These are phyloP conservation scores for Lepidium sativum DNA, from an alignment of 345 rosid species.

Conservation along the genomic window DNA sequence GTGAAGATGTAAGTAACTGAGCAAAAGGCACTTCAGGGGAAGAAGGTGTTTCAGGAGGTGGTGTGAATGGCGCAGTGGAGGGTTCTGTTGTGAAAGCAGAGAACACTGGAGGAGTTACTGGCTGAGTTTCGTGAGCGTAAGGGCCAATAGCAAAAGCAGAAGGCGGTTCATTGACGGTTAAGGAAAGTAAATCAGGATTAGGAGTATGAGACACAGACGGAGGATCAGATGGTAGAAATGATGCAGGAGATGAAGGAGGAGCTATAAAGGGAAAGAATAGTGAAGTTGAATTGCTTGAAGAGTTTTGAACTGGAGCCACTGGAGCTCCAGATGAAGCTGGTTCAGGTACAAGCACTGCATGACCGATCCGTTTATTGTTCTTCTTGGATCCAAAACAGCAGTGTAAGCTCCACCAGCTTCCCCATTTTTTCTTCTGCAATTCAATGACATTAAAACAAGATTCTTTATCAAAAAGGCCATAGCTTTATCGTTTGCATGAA, in stretches of 20 bases:
- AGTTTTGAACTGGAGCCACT: slow-evolving; percentile 31
- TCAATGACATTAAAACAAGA: slow-evolving; percentile 8
- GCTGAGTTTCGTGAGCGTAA: slow-evolving; percentile 86
- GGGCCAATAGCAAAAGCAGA: slow-evolving; percentile 78
- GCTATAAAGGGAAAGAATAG: slow-evolving; percentile 60
- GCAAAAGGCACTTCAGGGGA: slow-evolving; percentile 99
- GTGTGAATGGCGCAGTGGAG: slow-evolving; percentile 93
- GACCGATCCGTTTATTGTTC: slow-evolving; percentile 66
- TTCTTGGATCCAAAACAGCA: slow-evolving; percentile 76
- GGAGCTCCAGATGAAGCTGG: slow-evolving; percentile 34
- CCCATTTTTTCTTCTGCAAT: slow-evolving; percentile 76
- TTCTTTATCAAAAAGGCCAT: not conserved
- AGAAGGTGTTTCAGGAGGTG: slow-evolving; percentile 79
- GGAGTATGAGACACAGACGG: slow-evolving; percentile 82
- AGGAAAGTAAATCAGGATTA: slow-evolving; percentile 37
- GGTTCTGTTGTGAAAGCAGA: slow-evolving; percentile 86
- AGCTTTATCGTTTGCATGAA: not conserved
- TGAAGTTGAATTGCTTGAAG: slow-evolving; percentile 32
- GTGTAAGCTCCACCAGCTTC: slow-evolving; percentile 69
- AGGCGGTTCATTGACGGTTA: slow-evolving; percentile 51
- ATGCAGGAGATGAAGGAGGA: slow-evolving; percentile 95
- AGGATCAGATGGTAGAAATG: slow-evolving; percentile 89
- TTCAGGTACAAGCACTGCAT: slow-evolving; percentile 80
- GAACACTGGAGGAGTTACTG: slow-evolving; percentile 90
- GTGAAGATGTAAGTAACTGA: slow-evolving; percentile 67